Evolutionary conservation across 148 eudicot genomes (phyloP), one percentile per base, ranked within the genome.

Genomic region (Rhododendron molle): DNA sequence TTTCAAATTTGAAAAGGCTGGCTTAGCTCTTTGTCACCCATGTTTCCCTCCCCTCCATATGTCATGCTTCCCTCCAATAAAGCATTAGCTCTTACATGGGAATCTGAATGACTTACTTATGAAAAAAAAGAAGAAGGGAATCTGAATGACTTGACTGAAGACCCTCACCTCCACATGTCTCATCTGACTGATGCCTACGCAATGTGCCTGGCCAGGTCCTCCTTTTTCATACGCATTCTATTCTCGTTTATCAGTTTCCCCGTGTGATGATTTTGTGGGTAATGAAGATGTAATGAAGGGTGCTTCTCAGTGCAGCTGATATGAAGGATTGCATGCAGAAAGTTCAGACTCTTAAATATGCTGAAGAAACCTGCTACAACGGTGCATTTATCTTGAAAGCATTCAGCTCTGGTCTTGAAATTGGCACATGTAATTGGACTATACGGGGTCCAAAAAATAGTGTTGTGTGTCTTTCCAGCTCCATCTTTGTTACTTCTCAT

Each of bases 381-480:
- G 99, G 98, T 65, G 88, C 87, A 72, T 88, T 96, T 86, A 86
- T 89, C 32, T 82, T 96, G 26, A 91, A 91, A 88, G 92, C 97
- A 74, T 92, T 94, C 87, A 94, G 96, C 90, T 94, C 98, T 88
- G 98, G 99, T 87, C 90, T 95, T 60, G 99, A 94, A 82, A 95
- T 96, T 84, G 99, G 99, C 81, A 30, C 98, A 47, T 93, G 93
- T 82, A 96, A 96, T 82, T 96, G 99, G 98, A 90, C 90, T 58
- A 90, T 96, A 77, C 90, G 14, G 28, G 81, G 95, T 73, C 97
- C 98, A 21, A 93, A 91, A 85, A 81, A 87, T 83, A 88, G 89
- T 80, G 89, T 92, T 79, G 86, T 86, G 58, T 91, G 88, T 85
- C 79, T 96, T 60, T 92, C 93, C 76, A 89, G 90, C 86, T 92